Evolutionary conservation across 768 basidiomycete genomes (phyloP).

Genomic region (Podaxis sp.): DNA sequence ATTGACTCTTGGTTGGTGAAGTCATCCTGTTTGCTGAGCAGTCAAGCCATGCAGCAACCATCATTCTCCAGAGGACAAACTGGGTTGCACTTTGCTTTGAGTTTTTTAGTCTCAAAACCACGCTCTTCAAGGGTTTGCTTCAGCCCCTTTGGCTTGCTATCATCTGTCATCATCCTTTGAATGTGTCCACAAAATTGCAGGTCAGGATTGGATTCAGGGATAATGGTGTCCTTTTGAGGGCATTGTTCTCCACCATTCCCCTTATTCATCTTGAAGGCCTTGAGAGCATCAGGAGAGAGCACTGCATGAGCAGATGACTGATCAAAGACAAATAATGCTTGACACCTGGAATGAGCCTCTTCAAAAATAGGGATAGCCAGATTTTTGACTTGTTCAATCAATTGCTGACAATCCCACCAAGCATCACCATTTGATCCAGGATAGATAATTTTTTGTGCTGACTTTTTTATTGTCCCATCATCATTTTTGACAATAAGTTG

Average conservation of each 20-base stretch:
- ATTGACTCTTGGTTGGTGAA: neutral
- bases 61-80: neutral
- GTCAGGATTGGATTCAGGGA: constrained; percentile 34
- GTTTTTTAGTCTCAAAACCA: no score
- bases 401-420: constrained; percentile 37
- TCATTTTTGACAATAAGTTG: constrained; percentile 24
- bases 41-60: neutral
- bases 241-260: constrained; percentile 36
- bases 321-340: constrained; percentile 37
- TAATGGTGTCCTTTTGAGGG: constrained; percentile 31
- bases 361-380: constrained; percentile 37
- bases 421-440: constrained; percentile 34
- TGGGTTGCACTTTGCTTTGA: no score
- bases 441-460: constrained; percentile 36
- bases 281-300: constrained; percentile 35
- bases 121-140: no score
- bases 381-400: constrained; percentile 29
- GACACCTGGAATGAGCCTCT: constrained; percentile 27
- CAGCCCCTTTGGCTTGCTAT: no score
- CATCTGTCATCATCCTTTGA: no score
- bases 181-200: neutral
- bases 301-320: constrained; percentile 41
- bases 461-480: constrained; percentile 24
- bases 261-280: constrained; percentile 42
- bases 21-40: neutral